Evolutionary conservation across 169 alveolate genomes (phyloP), one percentile per base, ranked within the genome.

Genomic region (Plasmodium falciparum): DNA sequence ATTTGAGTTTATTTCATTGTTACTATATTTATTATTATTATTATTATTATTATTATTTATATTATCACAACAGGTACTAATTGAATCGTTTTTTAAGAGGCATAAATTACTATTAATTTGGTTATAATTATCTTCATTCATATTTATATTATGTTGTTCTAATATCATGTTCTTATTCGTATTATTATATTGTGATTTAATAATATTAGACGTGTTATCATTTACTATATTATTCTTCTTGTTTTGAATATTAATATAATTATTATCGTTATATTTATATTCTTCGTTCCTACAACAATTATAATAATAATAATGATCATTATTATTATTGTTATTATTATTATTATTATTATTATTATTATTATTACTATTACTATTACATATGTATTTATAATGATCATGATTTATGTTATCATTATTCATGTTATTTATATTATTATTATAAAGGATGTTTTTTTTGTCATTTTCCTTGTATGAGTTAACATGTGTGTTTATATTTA

Each of bases 11-110:
- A 22, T 29, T 33, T 66, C 56, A 43, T 50, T 65, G 50, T 78
- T 78, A 24, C 52, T 43, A 26, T 49, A 5, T 20, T 20, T 50
- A 15, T 67, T 66, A 15, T n/a, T 62, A 43, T 26, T n/a, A 66
- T 20, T 50, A 15, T 67, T 66, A 15, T n/a, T 62, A 43, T 26
- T n/a, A 66, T 65, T 39, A 65, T 26, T 50, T 15, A 9, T 62
- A 62, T 62, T 62, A 17, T 62, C 71, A 62, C 45, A 24, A 62
- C 71, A 62, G 15, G 71, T 62, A 54, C 61, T 67, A 58, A 20
- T 29, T 22, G 73, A 29, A 47, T 78, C 76, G 17, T 58, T 50
- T 52, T 49, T 50, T 26, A 71, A 1, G 22, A 24, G 49, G 56
- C 49, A 47, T 11, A 33, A 7, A 26, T 17, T 20, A 8, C 20